Evolutionary conservation across 1,284 basidiomycete species (phyloP).

Genomic region (Ceratobasidium sp.): DNA sequence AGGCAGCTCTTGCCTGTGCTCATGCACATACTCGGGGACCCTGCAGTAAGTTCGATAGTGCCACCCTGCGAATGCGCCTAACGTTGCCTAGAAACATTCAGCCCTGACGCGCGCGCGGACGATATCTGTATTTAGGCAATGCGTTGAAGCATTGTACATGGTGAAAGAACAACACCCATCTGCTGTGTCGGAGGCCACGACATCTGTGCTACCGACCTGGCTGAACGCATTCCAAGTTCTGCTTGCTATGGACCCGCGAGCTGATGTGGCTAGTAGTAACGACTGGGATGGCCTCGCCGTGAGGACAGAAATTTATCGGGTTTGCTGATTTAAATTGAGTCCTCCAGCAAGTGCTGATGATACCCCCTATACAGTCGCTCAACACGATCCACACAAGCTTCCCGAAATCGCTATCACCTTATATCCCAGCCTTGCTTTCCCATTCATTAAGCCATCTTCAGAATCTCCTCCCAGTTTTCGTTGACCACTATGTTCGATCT

Average conservation of each 20-base stretch:
- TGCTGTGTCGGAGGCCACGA: conserved; percentile 83
- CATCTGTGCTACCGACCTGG: conserved; percentile 88
- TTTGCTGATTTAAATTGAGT: conserved; percentile 54
- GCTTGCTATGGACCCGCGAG: conserved; percentile 70
- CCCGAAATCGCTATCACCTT: conserved; percentile 70
- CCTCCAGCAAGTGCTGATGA: not conserved
- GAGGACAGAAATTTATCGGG: conserved; percentile 82
- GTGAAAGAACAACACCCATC: conserved; percentile 92
- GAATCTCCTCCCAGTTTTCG: conserved; percentile 72
- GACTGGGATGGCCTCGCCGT: conserved; percentile 84
- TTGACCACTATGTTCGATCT: conserved; percentile 70
- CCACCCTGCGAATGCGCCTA: not conserved
- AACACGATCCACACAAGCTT: conserved; percentile 81
- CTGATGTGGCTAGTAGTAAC: conserved; percentile 66
- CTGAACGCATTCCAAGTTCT: conserved; percentile 84
- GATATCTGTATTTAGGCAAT: conserved; percentile 90
- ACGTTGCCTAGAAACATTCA: conserved; percentile 67
- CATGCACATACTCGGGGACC: conserved; percentile 80
- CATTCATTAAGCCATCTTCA: conserved; percentile 74
- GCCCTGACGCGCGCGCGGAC: conserved; percentile 84
- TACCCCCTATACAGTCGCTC: conserved; percentile 65
- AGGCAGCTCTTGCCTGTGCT: conserved; percentile 86
- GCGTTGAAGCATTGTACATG: conserved; percentile 90
- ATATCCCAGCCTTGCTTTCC: conserved; percentile 70
- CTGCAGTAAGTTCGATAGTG: conserved; percentile 64